phyloP scores from a whole-genome alignment of 306 rosid genomes.

The Cucurbita maxima region DNA sequence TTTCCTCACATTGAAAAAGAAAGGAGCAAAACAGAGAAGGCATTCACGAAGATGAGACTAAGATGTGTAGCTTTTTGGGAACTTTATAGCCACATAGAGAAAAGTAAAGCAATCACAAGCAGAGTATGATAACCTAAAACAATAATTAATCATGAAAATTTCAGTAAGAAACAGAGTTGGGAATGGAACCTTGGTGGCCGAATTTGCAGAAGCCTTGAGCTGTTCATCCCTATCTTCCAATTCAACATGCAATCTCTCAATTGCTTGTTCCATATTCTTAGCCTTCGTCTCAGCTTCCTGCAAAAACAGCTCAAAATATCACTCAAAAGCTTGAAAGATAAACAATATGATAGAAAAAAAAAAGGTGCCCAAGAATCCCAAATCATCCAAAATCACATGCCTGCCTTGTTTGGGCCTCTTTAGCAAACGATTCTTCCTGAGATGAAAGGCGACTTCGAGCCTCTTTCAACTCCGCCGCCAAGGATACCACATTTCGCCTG shows the following conservation, averaged over 20 bases:
- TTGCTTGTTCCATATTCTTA: conserved; percentile 65
- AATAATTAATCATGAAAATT: background rate
- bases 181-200: conserved; percentile 51
- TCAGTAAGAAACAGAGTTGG: conserved; percentile 2
- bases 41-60: background rate
- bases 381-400: conserved; percentile 20
- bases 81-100: background rate
- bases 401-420: conserved; percentile 67
- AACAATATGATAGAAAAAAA: conserved; percentile 8
- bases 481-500: conserved; percentile 73
- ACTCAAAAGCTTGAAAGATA: conserved; percentile 11
- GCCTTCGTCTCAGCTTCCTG: conserved; percentile 84
- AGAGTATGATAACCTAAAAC: background rate
- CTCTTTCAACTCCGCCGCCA: conserved; percentile 84
- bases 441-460: conserved; percentile 59
- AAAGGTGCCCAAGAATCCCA: conserved; percentile 2
- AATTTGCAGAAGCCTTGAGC: conserved; percentile 58
- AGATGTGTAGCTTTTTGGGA: background rate
- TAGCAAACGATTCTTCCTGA: conserved; percentile 63
- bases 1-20: background rate
- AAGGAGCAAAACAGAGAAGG: background rate
- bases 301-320: conserved; percentile 10
- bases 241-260: conserved; percentile 40
- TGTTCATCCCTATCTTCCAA: conserved; percentile 53
- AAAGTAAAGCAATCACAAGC: background rate